phyloP scores from a whole-genome alignment of 768 basidiomycete species.

The Naganishia vaughanmartiniae region DNA sequence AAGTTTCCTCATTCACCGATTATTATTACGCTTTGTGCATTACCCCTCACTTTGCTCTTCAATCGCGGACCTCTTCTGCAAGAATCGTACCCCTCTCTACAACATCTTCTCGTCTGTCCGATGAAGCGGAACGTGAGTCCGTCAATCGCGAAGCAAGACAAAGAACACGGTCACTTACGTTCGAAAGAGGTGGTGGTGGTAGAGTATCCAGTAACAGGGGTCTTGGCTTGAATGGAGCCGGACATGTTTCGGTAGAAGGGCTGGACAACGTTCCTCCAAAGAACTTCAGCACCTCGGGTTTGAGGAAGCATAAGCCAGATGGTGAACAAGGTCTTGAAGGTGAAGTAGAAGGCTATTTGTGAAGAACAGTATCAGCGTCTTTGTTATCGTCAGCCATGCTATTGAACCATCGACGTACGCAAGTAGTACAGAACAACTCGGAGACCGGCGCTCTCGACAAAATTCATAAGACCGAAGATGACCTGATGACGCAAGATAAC shows the following conservation, averaged over 20 bases:
- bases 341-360: slow-evolving; percentile 83
- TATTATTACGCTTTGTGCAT: too few relatives aligned
- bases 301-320: slow-evolving; percentile 61
- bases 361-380: background rate
- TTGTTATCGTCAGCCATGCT: background rate
- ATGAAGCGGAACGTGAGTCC: slow-evolving; percentile 6
- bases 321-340: slow-evolving; percentile 85
- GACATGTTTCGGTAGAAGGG: slow-evolving; percentile 60
- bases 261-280: slow-evolving; percentile 73
- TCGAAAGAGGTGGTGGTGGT: slow-evolving; percentile 49
- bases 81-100: slow-evolving; percentile 32
- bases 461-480: slow-evolving; percentile 86
- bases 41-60: too few relatives aligned
- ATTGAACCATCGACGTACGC: slow-evolving; percentile 34
- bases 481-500: slow-evolving; percentile 51
- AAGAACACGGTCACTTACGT: slow-evolving; percentile 39
- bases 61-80: too few relatives aligned
- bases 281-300: slow-evolving; percentile 68
- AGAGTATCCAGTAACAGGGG: slow-evolving; percentile 52
- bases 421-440: slow-evolving; percentile 74
- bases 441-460: slow-evolving; percentile 80
- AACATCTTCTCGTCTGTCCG: slow-evolving; percentile 48
- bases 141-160: too few relatives aligned
- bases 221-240: slow-evolving; percentile 42
- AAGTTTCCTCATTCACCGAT: too few relatives aligned